phyloP scores from a whole-genome alignment of 2,329 filamentous ascomycete species.

The Claviceps quebecensis region DNA sequence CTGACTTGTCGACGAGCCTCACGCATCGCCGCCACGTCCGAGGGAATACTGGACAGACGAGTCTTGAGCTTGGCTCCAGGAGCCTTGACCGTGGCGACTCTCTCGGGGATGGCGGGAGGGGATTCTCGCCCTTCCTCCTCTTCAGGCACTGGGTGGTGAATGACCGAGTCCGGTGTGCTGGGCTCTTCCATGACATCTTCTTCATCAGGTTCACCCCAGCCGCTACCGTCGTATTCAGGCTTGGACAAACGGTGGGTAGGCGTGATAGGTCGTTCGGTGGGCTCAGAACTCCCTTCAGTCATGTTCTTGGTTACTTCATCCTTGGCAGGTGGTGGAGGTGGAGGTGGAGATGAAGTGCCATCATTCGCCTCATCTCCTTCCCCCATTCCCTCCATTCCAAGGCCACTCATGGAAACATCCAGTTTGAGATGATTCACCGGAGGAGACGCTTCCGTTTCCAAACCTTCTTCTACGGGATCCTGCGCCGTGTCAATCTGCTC shows the following conservation, averaged over 20 bases:
- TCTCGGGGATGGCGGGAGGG: slow-evolving; percentile 61
- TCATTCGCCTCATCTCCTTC: not conserved
- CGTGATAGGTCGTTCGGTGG: slow-evolving; percentile 30
- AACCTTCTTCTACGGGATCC: not conserved
- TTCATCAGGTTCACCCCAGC: slow-evolving; percentile 41
- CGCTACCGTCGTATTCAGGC: slow-evolving; percentile 49
- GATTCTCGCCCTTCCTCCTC: slow-evolving; percentile 34
- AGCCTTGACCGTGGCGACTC: slow-evolving; percentile 77
- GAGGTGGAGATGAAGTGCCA: not conserved
- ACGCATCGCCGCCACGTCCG: slow-evolving; percentile 73
- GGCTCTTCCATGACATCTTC: slow-evolving; percentile 44
- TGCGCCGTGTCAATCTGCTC: not conserved
- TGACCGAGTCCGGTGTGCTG: slow-evolving; percentile 77
- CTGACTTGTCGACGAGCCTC: slow-evolving; percentile 77
- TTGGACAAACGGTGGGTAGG: slow-evolving; percentile 38
- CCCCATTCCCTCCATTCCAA: slow-evolving; percentile 13
- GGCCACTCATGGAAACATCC: slow-evolving; percentile 19
- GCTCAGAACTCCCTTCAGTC: slow-evolving; percentile 23
- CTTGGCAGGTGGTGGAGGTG: not conserved
- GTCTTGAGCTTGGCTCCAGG: slow-evolving; percentile 80
- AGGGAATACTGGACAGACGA: slow-evolving; percentile 72
- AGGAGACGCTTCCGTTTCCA: slow-evolving; percentile 8
- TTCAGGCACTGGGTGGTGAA: slow-evolving; percentile 54
- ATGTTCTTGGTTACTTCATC: slow-evolving; percentile 9
- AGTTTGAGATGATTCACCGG: slow-evolving; percentile 6